Base-by-base conservation (phyloP, 768 basidiomycete genomes). In the Phylloporus rhodoxanthus region DNA sequence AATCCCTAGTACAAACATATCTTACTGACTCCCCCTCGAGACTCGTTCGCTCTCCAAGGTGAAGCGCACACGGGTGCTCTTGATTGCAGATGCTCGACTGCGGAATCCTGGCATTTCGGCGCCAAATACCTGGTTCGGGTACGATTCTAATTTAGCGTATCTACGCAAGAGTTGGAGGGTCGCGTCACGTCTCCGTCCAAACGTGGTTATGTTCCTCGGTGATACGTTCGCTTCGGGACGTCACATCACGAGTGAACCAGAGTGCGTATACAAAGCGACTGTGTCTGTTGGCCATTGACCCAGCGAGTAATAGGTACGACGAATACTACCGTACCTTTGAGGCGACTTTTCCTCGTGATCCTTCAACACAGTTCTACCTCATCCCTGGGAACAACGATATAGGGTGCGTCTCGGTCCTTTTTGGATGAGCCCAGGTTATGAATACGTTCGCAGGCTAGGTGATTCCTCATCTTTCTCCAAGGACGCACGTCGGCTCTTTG, bases 351-450 rank as follows among this genome's bases (percentile, higher is more conserved):
- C 62, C 70, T 15, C 57, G 71, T 1, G 64, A 75, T 17, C 48
- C 68, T 13, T 67, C 68, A 3, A 63, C 71, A 14, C 60, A 71
- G 1, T 71, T 75, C 45, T 76, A 81, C 67, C 81, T 79, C 58
- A 72, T 89, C 36, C 82, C 86, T 7, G 90, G 90, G n/a, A 92
- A 92, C 56, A 84, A 83, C 55, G 90, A 92, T 57, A 75, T 92
- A 39, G 82, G 82, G 77, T 84, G 41, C 20, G 78, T 67, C 39
- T 42, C 20, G 1, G 42, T 45, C n/a, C 25, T 20, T 43, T 40
- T 34, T 29, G 8, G 15, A 45, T 11, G 30, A 28, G 25, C 23
- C 42, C 6, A 28, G 15, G 3, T 34, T 32, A n/a, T 30, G n/a
- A 28, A 28, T 42, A 47, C 44, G 29, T 29, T 34, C 28, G 4